Evolutionary conservation across 2,329 filamentous ascomycete species (phyloP), one percentile per base, ranked within the genome.

Genomic region (Apiospora pterosperma): DNA sequence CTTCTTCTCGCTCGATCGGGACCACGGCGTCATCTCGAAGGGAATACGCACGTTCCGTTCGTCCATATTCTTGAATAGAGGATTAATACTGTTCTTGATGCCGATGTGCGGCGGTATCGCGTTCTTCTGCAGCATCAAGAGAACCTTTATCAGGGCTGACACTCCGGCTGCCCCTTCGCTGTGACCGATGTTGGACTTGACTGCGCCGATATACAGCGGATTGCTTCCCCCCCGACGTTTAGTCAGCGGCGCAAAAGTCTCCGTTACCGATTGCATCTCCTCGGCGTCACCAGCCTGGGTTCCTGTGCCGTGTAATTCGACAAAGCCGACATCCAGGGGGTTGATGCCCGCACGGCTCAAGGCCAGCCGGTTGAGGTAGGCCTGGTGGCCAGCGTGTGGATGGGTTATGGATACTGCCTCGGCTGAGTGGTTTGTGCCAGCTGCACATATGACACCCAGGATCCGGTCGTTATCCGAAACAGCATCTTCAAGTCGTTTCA

Each of bases 331-430:
- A 61, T 89, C 72, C 67, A 69, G 71, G 10, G 61, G 76, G 69
- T 89, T 83, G 36, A 91, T 77, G 59, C 84, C 84, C 52, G 88
- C 84, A 38, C 86, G 81, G 36, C 82, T 82, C 36, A 87, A 80
- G 38, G 88, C 82, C 62, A 81, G 83, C 69, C 81, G 83, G 74
- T 84, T 91, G 3, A 91, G 78, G 66, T 81, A 81, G 55, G 85
- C 81, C 70, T 92, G 90, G 0, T 86, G 84, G 36, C 82, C 85
- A 5, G 82, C 85, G 67, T 91, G 88, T 0, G 91, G 91, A 36
- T 88, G 86, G 0, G 91, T 93, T 66, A 94, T 93, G 0, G 89
- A 92, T 1, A 87, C 82, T 8, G 90, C 84, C 68, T 91, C 85
- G 1, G 88, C 88, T 0, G 88, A 92, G 71, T 93, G 90, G 73